Conservation (phyloP, 306 rosid genomes). For the Amphicarpaea edgeworthii region DNA sequence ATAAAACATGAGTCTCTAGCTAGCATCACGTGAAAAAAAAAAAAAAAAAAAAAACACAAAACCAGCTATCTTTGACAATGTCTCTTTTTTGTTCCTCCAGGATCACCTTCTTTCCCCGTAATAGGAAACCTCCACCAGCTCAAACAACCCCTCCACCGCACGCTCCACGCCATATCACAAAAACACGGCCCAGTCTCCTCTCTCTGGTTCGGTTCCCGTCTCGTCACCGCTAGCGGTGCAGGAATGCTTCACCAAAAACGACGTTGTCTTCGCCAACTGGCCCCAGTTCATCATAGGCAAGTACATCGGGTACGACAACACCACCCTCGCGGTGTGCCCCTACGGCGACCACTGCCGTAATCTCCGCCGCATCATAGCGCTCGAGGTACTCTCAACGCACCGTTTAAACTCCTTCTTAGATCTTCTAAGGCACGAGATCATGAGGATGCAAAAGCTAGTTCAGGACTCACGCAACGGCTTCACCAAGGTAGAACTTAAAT, state of each 20-base stretch:
- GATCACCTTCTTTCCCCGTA: not conserved
- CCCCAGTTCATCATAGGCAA: not conserved
- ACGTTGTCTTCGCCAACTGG: not conserved
- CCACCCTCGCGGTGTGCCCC: not conserved
- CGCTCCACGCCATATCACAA: not conserved
- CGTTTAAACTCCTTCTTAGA: not conserved
- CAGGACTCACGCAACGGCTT: not conserved
- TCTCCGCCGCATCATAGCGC: not conserved
- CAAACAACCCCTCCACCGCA: constrained; percentile 15
- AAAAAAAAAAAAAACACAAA: too few species aligned
- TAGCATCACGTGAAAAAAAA: too few species aligned
- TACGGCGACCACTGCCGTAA: constrained; percentile 30
- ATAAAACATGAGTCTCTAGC: too few species aligned
- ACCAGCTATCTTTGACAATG: too few species aligned
- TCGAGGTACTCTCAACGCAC: not conserved
- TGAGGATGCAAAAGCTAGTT: not conserved
- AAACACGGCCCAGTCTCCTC: not conserved
- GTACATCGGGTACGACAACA: constrained; percentile 17
- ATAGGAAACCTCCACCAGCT: constrained; percentile 19
- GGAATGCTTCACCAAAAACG: constrained; percentile 25
- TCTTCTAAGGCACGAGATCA: not conserved
- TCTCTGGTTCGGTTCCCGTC: constrained; percentile 2
- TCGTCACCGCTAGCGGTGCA: not conserved
- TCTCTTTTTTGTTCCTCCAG: too few species aligned
- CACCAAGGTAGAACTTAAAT: not conserved